Evolutionary conservation across 495 filamentous ascomycete species (phyloP).

Genomic region (Platismatia glauca): DNA sequence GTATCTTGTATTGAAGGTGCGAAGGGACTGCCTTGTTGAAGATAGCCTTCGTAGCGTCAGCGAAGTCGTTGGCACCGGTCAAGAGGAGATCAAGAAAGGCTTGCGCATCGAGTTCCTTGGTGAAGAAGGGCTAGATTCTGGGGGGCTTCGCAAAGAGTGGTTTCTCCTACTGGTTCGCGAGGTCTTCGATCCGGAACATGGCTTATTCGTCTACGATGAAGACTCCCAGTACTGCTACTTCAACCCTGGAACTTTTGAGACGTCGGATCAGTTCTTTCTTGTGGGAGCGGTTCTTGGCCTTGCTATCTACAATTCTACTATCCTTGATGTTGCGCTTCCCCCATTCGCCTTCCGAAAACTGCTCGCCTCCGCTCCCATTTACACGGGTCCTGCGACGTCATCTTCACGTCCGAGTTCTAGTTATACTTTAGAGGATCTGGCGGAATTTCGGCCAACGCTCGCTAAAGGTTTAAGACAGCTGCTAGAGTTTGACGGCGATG

Average conservation of each 20-base stretch:
- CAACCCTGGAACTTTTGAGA: conserved; percentile 85
- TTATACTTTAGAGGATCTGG: conserved; percentile 74
- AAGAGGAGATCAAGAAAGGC: conserved; percentile 89
- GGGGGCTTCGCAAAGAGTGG: conserved; percentile 91
- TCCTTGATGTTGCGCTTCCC: conserved; percentile 81
- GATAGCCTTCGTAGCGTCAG: conserved; percentile 82
- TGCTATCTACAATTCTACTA: conserved; percentile 95
- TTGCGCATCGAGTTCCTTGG: conserved; percentile 78
- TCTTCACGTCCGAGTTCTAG: conserved; percentile 54
- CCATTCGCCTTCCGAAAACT: conserved; percentile 92
- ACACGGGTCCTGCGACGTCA: conserved; percentile 41
- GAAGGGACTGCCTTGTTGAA: conserved; percentile 83
- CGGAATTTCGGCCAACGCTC: conserved; percentile 70
- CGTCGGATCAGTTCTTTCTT: conserved; percentile 87
- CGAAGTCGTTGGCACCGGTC: conserved; percentile 72
- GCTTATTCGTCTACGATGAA: conserved; percentile 89
- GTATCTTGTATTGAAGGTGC: conserved; percentile 69
- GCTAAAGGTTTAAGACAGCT: conserved; percentile 68
- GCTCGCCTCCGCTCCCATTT: conserved; percentile 57
- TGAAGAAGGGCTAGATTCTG: conserved; percentile 89
- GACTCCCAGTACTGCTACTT: conserved; percentile 93
- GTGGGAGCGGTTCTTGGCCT: conserved; percentile 83
- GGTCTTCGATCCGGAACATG: conserved; percentile 85
- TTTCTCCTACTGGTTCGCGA: conserved; percentile 86
- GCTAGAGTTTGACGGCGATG: conserved; percentile 77